Evolutionary conservation across 2,329 filamentous ascomycete species (phyloP), one percentile per base, ranked within the genome.

Genomic region (Fusarium coffeatum): DNA sequence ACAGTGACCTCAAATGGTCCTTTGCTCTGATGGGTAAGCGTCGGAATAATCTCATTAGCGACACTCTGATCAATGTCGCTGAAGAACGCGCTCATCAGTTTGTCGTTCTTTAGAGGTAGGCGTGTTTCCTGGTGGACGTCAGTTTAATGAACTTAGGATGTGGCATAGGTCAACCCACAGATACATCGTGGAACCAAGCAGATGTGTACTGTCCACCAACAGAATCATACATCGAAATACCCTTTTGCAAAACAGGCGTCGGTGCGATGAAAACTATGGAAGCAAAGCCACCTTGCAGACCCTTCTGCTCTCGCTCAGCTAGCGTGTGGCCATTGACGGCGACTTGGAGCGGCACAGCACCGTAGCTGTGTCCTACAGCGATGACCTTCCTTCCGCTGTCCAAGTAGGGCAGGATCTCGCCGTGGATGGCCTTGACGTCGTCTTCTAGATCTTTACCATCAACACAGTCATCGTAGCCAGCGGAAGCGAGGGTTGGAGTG

Each of bases 281-380:
- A 1, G n/a, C 16, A 5, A 72, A 49, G 1, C 69, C 70, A 12
- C 70, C 70, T 8, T 40, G 4, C 2, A 64, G 49, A 0, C 49
- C 60, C 27, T 43, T 43, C 6, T 32, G 10, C 5, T 30, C 42
- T 16, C 64, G 50, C 15, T 72, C 67, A 2, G 51, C 42, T 4
- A 63, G 6, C 6, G 64, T 55, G 1, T 71, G n/a, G 0, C 55
- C 59, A 18, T 55, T 30, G 2, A 66, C 30, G 0, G 67, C 67
- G 6, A 45, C 55, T 49, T 49, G 4, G 32, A 59, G 20, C 15
- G 70, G 69, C 3, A 72, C 25, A 7, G 63, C 64, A 4, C 69
- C 69, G 8, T 72, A 72, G 32, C 69, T 72, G 8, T 72, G 70
- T 1, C 56, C 66, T 12, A 72, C 22, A 4, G 42, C 59, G 4